Percentiles rank a stretch among this genome's conserved stretches.
phyloP scores from a whole-genome alignment of 225 moss, liverwort and hornwort genomes.

The Physcomitrellopsis africana region DNA sequence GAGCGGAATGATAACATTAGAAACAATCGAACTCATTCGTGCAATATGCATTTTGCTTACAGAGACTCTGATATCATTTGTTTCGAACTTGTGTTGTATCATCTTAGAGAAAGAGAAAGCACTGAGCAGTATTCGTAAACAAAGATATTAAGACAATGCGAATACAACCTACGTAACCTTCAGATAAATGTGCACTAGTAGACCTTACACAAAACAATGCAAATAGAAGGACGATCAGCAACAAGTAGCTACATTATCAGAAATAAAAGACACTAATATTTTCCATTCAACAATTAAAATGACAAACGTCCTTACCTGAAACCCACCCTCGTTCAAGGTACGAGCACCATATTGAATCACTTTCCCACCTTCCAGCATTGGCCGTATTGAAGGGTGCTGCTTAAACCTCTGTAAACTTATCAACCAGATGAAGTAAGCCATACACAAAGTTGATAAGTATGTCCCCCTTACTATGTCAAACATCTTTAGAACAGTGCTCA shows the following conservation, averaged over 20 bases:
- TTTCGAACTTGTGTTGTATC: background rate
- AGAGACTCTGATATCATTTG: background rate
- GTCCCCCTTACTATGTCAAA: conserved; percentile 12
- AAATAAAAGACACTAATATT: background rate
- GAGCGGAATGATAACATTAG: conserved; percentile 2
- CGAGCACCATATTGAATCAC: conserved; percentile 89
- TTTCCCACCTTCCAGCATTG: conserved; percentile 75
- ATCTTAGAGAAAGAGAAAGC: background rate
- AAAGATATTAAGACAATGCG: background rate
- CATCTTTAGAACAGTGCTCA: background rate
- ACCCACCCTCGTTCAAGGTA: conserved; percentile 80
- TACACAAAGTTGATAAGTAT: background rate
- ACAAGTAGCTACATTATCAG: background rate
- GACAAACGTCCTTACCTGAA: conserved; percentile 56
- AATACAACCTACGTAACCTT: background rate
- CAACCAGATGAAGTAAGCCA: conserved; percentile 5
- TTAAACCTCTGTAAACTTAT: conserved; percentile 63
- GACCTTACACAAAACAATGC: background rate
- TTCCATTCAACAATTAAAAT: background rate
- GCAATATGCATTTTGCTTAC: background rate
- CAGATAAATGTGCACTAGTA: background rate
- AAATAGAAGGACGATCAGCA: too few relatives aligned
- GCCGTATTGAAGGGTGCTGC: conserved; percentile 80
- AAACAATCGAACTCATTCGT: background rate
- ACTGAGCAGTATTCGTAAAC: background rate